These are phyloP conservation scores for Sicyos edulis DNA, from an alignment of 306 rosid genomes.

Conservation along the genomic window DNA sequence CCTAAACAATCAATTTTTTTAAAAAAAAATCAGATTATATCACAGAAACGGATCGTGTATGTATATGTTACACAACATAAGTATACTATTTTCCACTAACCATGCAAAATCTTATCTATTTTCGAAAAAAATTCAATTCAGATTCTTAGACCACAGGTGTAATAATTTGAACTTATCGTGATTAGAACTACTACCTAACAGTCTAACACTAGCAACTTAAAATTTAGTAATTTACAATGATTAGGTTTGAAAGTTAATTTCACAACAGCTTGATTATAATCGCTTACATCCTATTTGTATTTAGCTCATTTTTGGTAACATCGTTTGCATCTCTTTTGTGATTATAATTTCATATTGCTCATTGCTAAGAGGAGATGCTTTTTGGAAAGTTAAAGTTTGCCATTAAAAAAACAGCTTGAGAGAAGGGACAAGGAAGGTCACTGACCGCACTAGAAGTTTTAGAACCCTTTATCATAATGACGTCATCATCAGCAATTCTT, in stretches of 20 bases:
- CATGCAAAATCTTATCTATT: background rate
- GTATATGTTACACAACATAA: background rate
- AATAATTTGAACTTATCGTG: background rate
- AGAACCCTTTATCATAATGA: constrained; percentile 83
- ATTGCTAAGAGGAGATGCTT: too few relatives aligned
- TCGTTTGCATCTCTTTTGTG: too few relatives aligned
- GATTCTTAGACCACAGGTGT: background rate
- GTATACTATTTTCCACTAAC: constrained; percentile 6
- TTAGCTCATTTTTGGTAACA: too few relatives aligned
- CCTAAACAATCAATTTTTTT: constrained; percentile 36
- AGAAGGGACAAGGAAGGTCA: constrained; percentile 24
- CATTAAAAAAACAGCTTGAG: background rate
- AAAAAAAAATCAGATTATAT: background rate
- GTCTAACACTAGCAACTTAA: background rate
- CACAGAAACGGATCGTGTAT: background rate
- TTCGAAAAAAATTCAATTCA: background rate
- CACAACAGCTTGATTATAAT: background rate
- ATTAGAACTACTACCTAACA: background rate
- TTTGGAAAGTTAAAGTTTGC: too few relatives aligned
- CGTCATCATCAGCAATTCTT: constrained; percentile 83
- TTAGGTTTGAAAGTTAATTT: background rate
- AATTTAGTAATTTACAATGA: background rate
- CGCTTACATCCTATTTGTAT: too few relatives aligned
- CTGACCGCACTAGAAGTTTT: constrained; percentile 81
- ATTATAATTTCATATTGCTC: too few relatives aligned